Percentiles rank a stretch among this genome's conserved stretches.
phyloP scores from a whole-genome alignment of 2,329 filamentous ascomycete genomes.

The Sclerotinia sclerotiorum region DNA sequence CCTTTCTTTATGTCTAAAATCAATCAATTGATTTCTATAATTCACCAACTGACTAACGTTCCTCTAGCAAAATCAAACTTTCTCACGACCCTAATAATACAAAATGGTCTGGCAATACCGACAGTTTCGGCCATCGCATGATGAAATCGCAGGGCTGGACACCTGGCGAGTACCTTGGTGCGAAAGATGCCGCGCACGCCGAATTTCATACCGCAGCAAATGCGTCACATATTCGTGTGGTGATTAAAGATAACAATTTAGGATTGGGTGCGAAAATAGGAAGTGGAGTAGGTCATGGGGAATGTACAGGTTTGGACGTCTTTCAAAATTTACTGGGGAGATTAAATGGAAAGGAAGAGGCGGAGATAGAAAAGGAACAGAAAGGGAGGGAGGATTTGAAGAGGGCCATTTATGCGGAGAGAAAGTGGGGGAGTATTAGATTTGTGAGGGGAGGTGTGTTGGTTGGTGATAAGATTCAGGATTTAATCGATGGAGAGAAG shows the following conservation, averaged over 20 bases:
- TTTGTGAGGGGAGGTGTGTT: slow-evolving; percentile 84
- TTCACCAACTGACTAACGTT: slow-evolving; percentile 46
- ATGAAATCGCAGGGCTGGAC: slow-evolving; percentile 88
- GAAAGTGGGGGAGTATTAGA: slow-evolving; percentile 75
- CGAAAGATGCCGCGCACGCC: slow-evolving; percentile 71
- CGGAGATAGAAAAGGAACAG: slow-evolving; percentile 68
- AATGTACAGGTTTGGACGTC: slow-evolving; percentile 81
- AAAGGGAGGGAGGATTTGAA: slow-evolving; percentile 67
- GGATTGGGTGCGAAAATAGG: slow-evolving; percentile 81
- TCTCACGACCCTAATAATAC: slow-evolving; percentile 94
- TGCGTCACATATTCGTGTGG: slow-evolving; percentile 79
- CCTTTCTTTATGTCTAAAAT: slow-evolving; percentile 30
- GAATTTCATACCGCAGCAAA: slow-evolving; percentile 77
- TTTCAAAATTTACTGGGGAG: slow-evolving; percentile 85
- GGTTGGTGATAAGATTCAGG: slow-evolving; percentile 57
- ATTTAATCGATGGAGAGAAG: slow-evolving; percentile 44
- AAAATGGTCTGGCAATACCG: slow-evolving; percentile 80
- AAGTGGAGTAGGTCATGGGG: slow-evolving; percentile 62
- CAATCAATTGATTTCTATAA: not conserved
- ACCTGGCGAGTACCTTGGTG: slow-evolving; percentile 80
- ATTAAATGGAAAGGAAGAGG: slow-evolving; percentile 82
- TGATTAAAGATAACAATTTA: slow-evolving; percentile 86
- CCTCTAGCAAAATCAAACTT: slow-evolving; percentile 58
- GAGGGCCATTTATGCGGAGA: slow-evolving; percentile 70
- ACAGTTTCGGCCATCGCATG: slow-evolving; percentile 85